Evolutionary conservation across 805 yeast species (phyloP).

Genomic region (Monosporozyma solicola): DNA sequence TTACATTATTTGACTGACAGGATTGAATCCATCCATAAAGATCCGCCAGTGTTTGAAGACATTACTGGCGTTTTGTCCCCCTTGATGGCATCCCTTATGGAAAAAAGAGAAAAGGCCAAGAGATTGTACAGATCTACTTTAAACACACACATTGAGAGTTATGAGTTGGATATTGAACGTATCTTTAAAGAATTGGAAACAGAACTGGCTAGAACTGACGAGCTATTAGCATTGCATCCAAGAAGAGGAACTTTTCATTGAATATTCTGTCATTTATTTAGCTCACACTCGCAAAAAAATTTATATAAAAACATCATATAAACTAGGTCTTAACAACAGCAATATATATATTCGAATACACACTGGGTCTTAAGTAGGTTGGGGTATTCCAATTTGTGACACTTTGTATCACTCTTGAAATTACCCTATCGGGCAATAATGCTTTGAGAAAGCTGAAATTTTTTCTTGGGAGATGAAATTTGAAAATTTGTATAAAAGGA

Average conservation of each 20-base stretch:
- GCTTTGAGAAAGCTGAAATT: neutral
- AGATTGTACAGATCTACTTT: slow-evolving; percentile 13
- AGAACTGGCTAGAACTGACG: slow-evolving; percentile 13
- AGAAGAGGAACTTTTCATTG: slow-evolving; percentile 13
- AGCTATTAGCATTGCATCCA: slow-evolving; percentile 10
- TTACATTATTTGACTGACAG: slow-evolving; percentile 12
- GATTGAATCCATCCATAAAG: slow-evolving; percentile 4
- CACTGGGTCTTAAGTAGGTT: neutral
- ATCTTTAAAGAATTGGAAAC: slow-evolving; percentile 9
- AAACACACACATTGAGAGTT: slow-evolving; percentile 6
- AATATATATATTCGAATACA: neutral
- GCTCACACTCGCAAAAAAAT: neutral
- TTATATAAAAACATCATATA: neutral
- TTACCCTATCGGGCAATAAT: neutral
- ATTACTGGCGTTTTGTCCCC: slow-evolving; percentile 6
- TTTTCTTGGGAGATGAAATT: neutral
- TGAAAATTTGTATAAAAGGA: neutral
- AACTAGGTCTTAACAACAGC: neutral
- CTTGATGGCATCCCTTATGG: slow-evolving; percentile 10
- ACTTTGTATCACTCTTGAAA: neutral
- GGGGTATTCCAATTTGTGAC: neutral
- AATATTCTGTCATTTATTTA: neutral
- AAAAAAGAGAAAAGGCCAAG: slow-evolving; percentile 15
- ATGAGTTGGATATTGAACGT: slow-evolving; percentile 10
- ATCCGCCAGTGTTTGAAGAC: slow-evolving; percentile 1